Evolutionary conservation across 176 grass and related monocot genomes (phyloP).

Genomic region (Oryza australiensis): DNA sequence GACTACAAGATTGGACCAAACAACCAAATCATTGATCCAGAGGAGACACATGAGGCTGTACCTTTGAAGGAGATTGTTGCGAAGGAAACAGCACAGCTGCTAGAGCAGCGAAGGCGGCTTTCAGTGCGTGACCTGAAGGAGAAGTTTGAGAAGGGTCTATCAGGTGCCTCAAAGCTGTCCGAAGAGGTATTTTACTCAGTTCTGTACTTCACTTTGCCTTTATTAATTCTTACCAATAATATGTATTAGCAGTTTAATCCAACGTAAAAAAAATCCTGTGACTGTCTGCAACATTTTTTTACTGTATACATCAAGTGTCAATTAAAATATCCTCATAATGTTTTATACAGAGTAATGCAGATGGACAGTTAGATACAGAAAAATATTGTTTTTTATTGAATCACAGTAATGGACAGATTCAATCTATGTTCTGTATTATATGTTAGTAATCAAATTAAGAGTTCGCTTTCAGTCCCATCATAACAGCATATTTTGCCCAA

Average conservation of each 20-base stretch:
- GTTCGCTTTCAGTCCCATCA: neutral
- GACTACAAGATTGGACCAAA: conserved; percentile 85
- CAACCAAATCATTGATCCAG: conserved; percentile 76
- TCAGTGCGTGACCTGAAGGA: conserved; percentile 93
- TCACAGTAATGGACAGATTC: neutral
- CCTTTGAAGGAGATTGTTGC: conserved; percentile 90
- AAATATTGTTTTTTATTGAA: conserved; percentile 2
- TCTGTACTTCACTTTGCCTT: neutral
- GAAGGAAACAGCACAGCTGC: conserved; percentile 80
- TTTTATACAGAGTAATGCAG: neutral
- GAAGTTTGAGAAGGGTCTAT: conserved; percentile 89
- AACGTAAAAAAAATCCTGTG: neutral
- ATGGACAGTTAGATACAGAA: neutral
- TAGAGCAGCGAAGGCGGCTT: conserved; percentile 76
- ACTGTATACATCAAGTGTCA: neutral
- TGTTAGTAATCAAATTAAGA: conserved; percentile 4
- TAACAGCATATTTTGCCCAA: neutral
- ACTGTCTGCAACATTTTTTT: conserved; percentile 4
- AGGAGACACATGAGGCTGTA: conserved; percentile 59
- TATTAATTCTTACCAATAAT: neutral
- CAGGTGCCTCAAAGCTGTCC: conserved; percentile 75
- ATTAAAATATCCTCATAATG: neutral
- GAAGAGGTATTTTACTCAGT: conserved; percentile 58
- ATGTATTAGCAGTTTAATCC: neutral
- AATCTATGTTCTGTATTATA: conserved; percentile 10